A percentile compares a stretch with the other conserved stretches of the same genome.
Conservation (phyloP, 768 basidiomycete genomes). For the Hortiboletus campestris region DNA sequence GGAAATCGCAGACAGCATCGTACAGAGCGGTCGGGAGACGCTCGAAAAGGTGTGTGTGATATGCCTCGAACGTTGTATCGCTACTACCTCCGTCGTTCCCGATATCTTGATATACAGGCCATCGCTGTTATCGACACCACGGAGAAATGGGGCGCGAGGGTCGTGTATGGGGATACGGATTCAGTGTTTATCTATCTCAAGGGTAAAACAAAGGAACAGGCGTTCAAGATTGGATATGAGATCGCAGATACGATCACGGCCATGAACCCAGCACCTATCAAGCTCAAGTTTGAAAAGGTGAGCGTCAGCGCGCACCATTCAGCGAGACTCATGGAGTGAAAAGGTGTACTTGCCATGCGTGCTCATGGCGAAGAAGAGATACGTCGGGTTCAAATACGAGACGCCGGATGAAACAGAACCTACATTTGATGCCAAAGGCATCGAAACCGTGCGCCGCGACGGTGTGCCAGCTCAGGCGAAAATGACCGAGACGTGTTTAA, state of each 20-base stretch:
- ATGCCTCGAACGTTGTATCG: background rate
- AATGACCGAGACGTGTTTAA: conserved; percentile 87
- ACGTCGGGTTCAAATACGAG: conserved; percentile 97
- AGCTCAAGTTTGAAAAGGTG: conserved; percentile 98
- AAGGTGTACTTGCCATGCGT: conserved; percentile 95
- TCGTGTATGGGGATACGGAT: conserved; percentile 98
- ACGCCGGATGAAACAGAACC: conserved; percentile 74
- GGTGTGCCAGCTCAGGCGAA: conserved; percentile 89
- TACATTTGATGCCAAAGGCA: conserved; percentile 93
- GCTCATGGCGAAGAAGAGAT: conserved; percentile 97
- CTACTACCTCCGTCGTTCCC: background rate
- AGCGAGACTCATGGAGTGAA: background rate
- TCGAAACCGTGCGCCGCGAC: conserved; percentile 94
- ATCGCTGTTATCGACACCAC: conserved; percentile 74
- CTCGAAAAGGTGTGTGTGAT: conserved; percentile 72
- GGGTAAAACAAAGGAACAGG: conserved; percentile 90
- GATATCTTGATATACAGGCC: conserved; percentile 49
- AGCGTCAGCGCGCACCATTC: background rate
- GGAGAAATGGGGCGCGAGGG: conserved; percentile 84
- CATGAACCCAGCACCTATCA: conserved; percentile 86
- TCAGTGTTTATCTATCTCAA: conserved; percentile 90
- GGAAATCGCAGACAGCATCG: conserved; percentile 97
- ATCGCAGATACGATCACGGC: conserved; percentile 87
- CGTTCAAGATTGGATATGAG: conserved; percentile 89
- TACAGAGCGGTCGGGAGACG: conserved; percentile 94